Base-by-base conservation (phyloP, 2,329 filamentous ascomycete genomes). In the Fusarium heterosporum region DNA sequence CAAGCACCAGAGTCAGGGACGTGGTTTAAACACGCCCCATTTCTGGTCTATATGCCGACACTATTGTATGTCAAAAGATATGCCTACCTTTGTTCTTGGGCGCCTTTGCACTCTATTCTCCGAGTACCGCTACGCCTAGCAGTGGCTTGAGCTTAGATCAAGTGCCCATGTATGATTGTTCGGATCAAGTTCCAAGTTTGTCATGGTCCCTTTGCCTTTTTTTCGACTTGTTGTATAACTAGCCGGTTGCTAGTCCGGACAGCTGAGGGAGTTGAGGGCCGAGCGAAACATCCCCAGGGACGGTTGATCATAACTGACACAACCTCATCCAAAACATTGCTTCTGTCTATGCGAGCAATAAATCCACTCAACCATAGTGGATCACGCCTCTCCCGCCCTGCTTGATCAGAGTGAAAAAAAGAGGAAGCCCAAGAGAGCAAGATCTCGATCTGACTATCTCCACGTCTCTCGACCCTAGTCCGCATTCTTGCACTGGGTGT, bases 401-500 rank as follows among this genome's bases (percentile, higher is more conserved):
- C 69, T 32, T 72, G 47, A 64, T 63, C 53, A 42, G 45, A 54
- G 19, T 48, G 42, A n/a, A 17, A 36, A 36, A 6, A 36, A n/a
- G n/a, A 36, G 3, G 9, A 22, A 22, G 22, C 22, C 22, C 6
- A 22, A 22, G 22, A 22, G 22, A 22, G 22, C 22, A 22, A 61
- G 65, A 75, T 77, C 74, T 61, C 67, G 72, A 76, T 74, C 64
- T 47, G 42, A 50, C 22, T 38, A 32, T 43, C 38, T 53, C 43
- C 38, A 38, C 41, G 46, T 36, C 57, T 48, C 53, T 61, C 52
- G 46, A 58, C 50, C 68, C 69, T 61, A 76, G 77, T 76, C 76
- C 73, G 70, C 77, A 76, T 75, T 70, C 72, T 73, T 72, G 70
- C 69, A 61, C 69, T 74, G 64, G 68, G 48, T 53, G 43, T 45